Conservation (phyloP, 2,329 filamentous ascomycete species). For the Curvularia sp. region DNA sequence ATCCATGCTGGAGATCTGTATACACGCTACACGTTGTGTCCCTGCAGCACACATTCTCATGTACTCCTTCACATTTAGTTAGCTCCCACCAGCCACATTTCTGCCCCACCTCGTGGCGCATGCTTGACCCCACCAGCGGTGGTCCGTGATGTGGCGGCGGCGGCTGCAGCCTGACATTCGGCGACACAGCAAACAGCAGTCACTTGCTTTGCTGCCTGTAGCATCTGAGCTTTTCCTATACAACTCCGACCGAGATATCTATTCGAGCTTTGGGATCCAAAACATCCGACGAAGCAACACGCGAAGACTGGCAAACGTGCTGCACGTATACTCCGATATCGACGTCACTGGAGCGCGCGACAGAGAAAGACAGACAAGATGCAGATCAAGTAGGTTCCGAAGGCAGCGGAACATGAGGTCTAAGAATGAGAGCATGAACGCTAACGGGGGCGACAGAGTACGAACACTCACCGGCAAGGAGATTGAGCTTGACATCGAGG, state of each 20-base stretch:
- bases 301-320: neutral
- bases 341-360: constrained; percentile 5
- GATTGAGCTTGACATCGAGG: constrained; percentile 97
- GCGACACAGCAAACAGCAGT: constrained; percentile 2
- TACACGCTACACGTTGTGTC: constrained; percentile 1
- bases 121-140: constrained; percentile 10
- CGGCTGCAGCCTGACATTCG: constrained; percentile 15
- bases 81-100: constrained; percentile 7
- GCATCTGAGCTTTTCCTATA: neutral
- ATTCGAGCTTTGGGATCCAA: neutral
- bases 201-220: constrained; percentile 14
- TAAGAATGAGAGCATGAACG: neutral
- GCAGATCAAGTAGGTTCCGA: constrained; percentile 47
- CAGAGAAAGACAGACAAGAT: constrained; percentile 29
- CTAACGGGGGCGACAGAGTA: constrained; percentile 68
- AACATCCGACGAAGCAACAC: neutral
- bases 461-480: constrained; percentile 98
- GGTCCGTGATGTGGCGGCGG: constrained; percentile 14
- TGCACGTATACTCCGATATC: neutral
- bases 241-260: neutral
- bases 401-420: too few relatives aligned
- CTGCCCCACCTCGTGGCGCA: constrained; percentile 20
- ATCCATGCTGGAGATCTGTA: constrained; percentile 2
- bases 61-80: neutral
- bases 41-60: neutral